phyloP scores from a whole-genome alignment of 257 asterid genomes.

The Solanum pimpinellifolium region DNA sequence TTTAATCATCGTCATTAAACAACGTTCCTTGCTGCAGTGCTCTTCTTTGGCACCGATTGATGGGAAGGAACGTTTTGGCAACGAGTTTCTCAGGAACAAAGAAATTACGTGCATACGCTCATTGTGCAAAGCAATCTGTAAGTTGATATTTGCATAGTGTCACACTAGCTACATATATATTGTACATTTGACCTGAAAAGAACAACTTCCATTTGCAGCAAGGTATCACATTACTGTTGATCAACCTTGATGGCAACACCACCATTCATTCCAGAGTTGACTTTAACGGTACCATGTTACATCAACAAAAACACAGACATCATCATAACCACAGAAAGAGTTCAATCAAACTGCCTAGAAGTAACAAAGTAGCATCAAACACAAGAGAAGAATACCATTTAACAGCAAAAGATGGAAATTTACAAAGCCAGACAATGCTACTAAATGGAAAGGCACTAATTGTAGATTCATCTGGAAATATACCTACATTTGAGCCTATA shows the following conservation, averaged over 20 bases:
- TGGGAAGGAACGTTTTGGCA: conserved; percentile 53
- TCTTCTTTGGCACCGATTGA: conserved; percentile 82
- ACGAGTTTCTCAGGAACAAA: conserved; percentile 42
- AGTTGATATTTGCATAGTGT: conserved; percentile 8
- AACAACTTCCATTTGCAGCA: conserved; percentile 29
- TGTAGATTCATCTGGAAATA: conserved; percentile 33
- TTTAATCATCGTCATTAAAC: background rate
- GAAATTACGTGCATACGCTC: conserved; percentile 65
- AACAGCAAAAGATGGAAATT: conserved; percentile 59
- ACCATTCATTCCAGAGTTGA: conserved; percentile 23
- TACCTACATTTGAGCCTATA: conserved; percentile 47
- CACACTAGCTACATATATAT: background rate
- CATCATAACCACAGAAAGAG: conserved; percentile 18
- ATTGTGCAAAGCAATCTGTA: conserved; percentile 69
- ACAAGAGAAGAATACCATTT: conserved; percentile 79
- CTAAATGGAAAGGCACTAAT: conserved; percentile 51
- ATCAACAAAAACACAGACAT: conserved; percentile 10
- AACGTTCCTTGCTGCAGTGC: conserved; percentile 36
- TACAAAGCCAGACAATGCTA: conserved; percentile 58
- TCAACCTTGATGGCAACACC: conserved; percentile 59
- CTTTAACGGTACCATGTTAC: conserved; percentile 13
- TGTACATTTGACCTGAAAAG: background rate
- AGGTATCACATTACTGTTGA: conserved; percentile 56
- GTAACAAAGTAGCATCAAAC: conserved; percentile 1
- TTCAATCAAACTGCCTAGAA: conserved; percentile 4